These are phyloP conservation scores for Paracamarosporium sp. DNA, from an alignment of 2,329 filamentous ascomycete species.

Conservation along the genomic window DNA sequence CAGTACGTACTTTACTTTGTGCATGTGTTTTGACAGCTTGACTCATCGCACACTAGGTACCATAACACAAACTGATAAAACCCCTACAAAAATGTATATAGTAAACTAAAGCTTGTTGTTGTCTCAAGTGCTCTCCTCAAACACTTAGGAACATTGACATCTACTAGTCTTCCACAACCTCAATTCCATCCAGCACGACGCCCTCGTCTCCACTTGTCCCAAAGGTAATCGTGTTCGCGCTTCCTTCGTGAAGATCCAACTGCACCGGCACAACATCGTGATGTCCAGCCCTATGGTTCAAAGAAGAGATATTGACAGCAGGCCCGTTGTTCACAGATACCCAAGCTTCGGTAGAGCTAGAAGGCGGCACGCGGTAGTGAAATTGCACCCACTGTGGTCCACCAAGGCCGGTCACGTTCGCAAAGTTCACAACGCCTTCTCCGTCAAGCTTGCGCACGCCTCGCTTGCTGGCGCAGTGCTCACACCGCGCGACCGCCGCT, in stretches of 20 bases:
- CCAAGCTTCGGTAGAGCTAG: conserved; percentile 37
- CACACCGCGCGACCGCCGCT: conserved; percentile 12
- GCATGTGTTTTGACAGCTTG: not conserved
- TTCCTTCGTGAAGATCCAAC: conserved; percentile 35
- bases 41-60: not conserved
- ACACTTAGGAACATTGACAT: not conserved
- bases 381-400: conserved; percentile 47
- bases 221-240: conserved; percentile 46
- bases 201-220: conserved; percentile 36
- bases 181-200: conserved; percentile 21
- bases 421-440: conserved; percentile 40
- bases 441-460: conserved; percentile 12
- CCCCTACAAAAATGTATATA: not conserved
- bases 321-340: conserved; percentile 44
- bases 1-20: not conserved
- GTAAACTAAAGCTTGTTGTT: not conserved
- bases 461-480: conserved; percentile 23
- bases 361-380: conserved; percentile 44
- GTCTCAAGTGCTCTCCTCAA: not conserved
- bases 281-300: conserved; percentile 48
- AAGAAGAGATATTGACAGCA: conserved; percentile 44
- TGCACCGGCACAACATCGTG: conserved; percentile 45
- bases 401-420: conserved; percentile 48
- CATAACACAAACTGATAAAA: not conserved
- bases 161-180: conserved; percentile 21